Conservation (phyloP, 2,329 filamentous ascomycete genomes). For the Fusarium buharicum region DNA sequence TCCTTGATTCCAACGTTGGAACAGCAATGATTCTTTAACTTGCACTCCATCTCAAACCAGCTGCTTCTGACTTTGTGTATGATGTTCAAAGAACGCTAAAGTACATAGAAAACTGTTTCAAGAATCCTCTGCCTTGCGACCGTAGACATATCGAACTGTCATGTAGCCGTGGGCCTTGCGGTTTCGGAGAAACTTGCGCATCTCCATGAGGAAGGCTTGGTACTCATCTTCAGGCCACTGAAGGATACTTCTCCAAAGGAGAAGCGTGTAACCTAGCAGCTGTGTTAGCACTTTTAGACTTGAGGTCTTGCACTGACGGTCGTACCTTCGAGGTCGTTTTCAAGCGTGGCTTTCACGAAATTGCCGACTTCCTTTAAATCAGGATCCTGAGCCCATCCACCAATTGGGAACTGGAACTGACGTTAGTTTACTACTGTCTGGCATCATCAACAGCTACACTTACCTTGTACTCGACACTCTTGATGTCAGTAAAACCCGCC, state of each 20-base stretch:
- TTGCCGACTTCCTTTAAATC: constrained; percentile 33
- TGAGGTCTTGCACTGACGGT: rapidly evolving
- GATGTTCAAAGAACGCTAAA: too few relatives aligned
- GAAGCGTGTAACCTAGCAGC: constrained; percentile 28
- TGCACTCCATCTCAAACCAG: not conserved
- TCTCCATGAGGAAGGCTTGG: constrained; percentile 32
- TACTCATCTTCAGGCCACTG: constrained; percentile 39
- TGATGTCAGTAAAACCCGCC: constrained; percentile 37
- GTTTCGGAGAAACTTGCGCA: constrained; percentile 31
- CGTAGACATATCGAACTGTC: constrained; percentile 37
- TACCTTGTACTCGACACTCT: constrained; percentile 35
- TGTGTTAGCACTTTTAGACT: not conserved
- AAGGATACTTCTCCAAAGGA: constrained; percentile 36
- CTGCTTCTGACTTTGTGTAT: not conserved
- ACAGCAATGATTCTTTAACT: not conserved
- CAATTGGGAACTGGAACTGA: constrained; percentile 30
- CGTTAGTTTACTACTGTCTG: not conserved
- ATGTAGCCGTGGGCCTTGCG: constrained; percentile 35
- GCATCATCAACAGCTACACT: not conserved
- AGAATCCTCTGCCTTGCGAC: constrained; percentile 21
- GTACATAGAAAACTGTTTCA: not conserved
- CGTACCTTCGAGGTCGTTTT: constrained; percentile 40
- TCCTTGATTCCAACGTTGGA: not conserved
- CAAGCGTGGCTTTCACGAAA: constrained; percentile 35
- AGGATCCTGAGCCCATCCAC: constrained; percentile 34